phyloP scores from a whole-genome alignment of 768 basidiomycete genomes.

The Suillus variegatus region DNA sequence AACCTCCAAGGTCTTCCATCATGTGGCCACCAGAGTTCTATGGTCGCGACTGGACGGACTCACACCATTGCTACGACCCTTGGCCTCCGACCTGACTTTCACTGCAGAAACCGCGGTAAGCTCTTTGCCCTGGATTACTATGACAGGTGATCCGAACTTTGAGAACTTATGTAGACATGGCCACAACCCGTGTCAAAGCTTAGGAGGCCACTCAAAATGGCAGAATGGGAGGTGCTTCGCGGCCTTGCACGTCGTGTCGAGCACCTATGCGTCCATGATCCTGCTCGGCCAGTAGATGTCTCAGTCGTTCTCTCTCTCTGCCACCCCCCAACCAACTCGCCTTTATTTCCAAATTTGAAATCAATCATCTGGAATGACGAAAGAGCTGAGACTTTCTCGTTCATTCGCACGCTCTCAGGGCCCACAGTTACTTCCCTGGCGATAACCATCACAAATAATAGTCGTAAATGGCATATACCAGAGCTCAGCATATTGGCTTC shows the following conservation, averaged over 20 bases:
- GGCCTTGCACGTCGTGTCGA: conserved; percentile 6
- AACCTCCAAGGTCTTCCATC: conserved; percentile 12
- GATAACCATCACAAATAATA: background rate
- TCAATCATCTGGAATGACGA: conserved; percentile 5
- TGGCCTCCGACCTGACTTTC: background rate
- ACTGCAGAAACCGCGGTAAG: background rate
- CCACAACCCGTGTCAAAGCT: background rate
- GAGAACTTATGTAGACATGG: background rate
- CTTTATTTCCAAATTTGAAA: conserved; percentile 6
- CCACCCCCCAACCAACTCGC: conserved; percentile 5
- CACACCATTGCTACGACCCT: conserved; percentile 4
- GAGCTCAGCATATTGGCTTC: conserved; percentile 8
- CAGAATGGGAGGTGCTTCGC: conserved; percentile 7
- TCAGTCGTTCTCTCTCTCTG: conserved; percentile 2
- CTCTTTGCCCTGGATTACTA: background rate
- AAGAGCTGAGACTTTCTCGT: conserved; percentile 6
- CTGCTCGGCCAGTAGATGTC: conserved; percentile 3
- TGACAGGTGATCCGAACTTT: background rate
- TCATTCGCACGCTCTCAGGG: conserved; percentile 9
- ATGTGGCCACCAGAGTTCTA: conserved; percentile 10
- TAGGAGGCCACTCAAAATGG: conserved; percentile 2
- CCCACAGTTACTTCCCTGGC: conserved; percentile 3
- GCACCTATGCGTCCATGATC: background rate
- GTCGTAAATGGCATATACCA: background rate
- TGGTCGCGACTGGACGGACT: conserved; percentile 9